Evolutionary conservation across 208 protist genomes (phyloP), one percentile per base, ranked within the genome.

Genomic region (Acanthamoeba castellanii): DNA sequence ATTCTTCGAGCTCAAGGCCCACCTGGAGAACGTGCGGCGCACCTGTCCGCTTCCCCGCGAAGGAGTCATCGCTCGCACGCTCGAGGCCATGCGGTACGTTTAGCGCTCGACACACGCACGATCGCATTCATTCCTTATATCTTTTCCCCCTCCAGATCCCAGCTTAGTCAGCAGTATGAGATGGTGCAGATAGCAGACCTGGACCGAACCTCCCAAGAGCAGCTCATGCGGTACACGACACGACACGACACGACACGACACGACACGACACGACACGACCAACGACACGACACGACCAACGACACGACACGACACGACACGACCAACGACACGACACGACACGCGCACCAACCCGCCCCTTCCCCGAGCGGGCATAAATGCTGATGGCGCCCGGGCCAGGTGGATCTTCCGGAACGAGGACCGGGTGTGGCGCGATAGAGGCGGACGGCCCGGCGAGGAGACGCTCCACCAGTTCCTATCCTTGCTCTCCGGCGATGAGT

Each of bases 391-490:
- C 34, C n/a, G 81, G 55, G 50, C 59, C 61, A 34, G 34, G 30
- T 95, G 82, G 82, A 84, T 93, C 30, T 95, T 94, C 78, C 11
- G 42, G 25, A 95, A 95, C 18, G 94, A 95, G 52, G 94, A 95
- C 57, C 45, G 45, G 13, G 94, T 95, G 78, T 95, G 94, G 94
- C 42, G 94, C 27, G 81, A 90, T 20, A 27, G 94, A 70, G 94
- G 94, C 25, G 84, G 94, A 50, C 50, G 78, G 52, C 94, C 78
- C 32, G 84, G 45, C 42, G 61, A 55, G 37, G 92, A 94, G 61
- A 94, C 66, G 25, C 66, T 74, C 32, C 66, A 74, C 25, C 66
- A 74, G 66, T 74, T 74, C 66, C 66, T 37, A 0, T 22, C 66
- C 11, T 16, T 74, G 9, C 32, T 74, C 32, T 74, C 66, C n/a